A percentile compares a stretch with the other conserved stretches of the same genome.
These are phyloP conservation scores for Agaricus subrufescens DNA, from an alignment of 768 basidiomycete species.

Conservation along the genomic window DNA sequence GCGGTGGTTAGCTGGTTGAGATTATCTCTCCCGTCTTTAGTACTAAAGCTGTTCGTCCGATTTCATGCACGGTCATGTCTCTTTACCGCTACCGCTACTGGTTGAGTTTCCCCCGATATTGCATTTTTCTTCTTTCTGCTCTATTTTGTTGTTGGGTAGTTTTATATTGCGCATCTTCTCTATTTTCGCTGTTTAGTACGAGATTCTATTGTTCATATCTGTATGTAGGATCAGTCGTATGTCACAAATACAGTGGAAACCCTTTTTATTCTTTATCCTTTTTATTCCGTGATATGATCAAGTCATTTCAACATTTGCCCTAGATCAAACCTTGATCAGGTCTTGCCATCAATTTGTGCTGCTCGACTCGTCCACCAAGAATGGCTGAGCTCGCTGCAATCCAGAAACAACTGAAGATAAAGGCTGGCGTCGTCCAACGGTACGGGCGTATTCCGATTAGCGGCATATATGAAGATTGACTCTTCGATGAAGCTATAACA, in stretches of 20 bases:
- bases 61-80: conserved; percentile 11
- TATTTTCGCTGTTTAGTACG: conserved; percentile 38
- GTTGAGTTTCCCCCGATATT: conserved; percentile 4
- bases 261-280: background rate
- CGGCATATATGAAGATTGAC: background rate
- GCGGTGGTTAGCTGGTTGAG: background rate
- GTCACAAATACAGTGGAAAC: conserved; percentile 10
- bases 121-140: background rate
- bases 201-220: conserved; percentile 16
- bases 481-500: conserved; percentile 45
- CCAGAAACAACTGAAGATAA: conserved; percentile 73
- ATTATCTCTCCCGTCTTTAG: background rate
- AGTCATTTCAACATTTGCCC: background rate
- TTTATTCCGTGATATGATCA: conserved; percentile 1
- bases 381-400: conserved; percentile 50
- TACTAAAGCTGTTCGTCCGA: background rate
- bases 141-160: background rate
- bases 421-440: conserved; percentile 63
- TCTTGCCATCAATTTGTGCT: too few species aligned
- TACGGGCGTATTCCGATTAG: conserved; percentile 20
- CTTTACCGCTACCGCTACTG: background rate
- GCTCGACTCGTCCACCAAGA: too few species aligned
- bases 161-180: conserved; percentile 9
- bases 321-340: background rate
- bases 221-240: conserved; percentile 7